Conservation (phyloP, 768 basidiomycete species). For the Austroboletus eburneus region DNA sequence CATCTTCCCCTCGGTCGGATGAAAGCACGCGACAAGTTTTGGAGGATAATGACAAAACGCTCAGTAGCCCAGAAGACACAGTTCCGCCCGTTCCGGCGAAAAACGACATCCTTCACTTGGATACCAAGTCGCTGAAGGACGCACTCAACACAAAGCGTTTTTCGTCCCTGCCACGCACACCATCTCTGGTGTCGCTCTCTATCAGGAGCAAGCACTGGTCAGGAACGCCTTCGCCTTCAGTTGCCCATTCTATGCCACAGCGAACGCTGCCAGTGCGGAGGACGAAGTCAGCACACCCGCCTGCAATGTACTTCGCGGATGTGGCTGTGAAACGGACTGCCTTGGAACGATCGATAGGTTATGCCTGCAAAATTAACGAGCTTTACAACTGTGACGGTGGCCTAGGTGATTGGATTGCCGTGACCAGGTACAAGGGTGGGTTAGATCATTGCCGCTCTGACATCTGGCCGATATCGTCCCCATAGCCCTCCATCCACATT, state of each 20-base stretch:
- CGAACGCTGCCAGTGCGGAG: slow-evolving; percentile 24
- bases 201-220: slow-evolving; percentile 21
- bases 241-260: slow-evolving; percentile 31
- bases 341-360: slow-evolving; percentile 65
- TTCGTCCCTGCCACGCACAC: slow-evolving; percentile 62
- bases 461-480: slow-evolving; percentile 4
- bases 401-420: slow-evolving; percentile 67
- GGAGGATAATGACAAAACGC: slow-evolving; percentile 18
- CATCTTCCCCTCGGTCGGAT: slow-evolving; percentile 19
- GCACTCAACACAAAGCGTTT: slow-evolving; percentile 38
- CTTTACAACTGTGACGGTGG: slow-evolving; percentile 72
- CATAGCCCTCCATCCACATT: slow-evolving; percentile 18
- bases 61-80: slow-evolving; percentile 12
- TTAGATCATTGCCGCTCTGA: background rate
- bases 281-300: slow-evolving; percentile 45
- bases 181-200: slow-evolving; percentile 49
- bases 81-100: slow-evolving; percentile 30
- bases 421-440: slow-evolving; percentile 53
- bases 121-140: slow-evolving; percentile 24
- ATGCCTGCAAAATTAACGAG: slow-evolving; percentile 82
- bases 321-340: slow-evolving; percentile 51
- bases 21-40: slow-evolving; percentile 14
- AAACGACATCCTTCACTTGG: slow-evolving; percentile 20
- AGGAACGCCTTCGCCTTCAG: slow-evolving; percentile 23
- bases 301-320: slow-evolving; percentile 70